Base-by-base conservation (phyloP, 495 filamentous ascomycete genomes). In the Aspergillus diversus region DNA sequence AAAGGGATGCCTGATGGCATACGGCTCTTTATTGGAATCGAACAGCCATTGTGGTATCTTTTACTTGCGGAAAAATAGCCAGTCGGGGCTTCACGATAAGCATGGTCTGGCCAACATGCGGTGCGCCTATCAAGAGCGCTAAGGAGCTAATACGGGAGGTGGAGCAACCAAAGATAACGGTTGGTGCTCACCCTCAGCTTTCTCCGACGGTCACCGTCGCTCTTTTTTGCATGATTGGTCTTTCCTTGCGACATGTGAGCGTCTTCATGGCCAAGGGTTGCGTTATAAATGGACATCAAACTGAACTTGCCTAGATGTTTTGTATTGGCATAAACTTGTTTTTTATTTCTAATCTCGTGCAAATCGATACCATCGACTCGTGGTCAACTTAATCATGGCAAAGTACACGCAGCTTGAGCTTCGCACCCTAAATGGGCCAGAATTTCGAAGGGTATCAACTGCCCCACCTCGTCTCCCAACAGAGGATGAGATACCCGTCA, bases 401-500 rank as follows among this genome's bases (percentile, higher is more conserved):
- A 37, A 66, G 60, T 76, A 74, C 50, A 75, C 74, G 1, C 66
- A 76, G 21, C 53, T 76, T n/a, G 74, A 76, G 31, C 66, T 76
- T 5, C 63, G 70, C 35, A 73, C 69, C 0, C 59, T 69, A 11
- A 67, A 59, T 21, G 74, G 74, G 2, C 65, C 71, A 3, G 71
- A 66, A 34, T 76, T 60, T 57, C 74, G 74, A 5, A 69, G 71
- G 12, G 74, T 77, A 6, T 77, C 72, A 21, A 74, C 74, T 12
- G 70, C 72, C 1, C 71, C 71, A 16, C 72, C 74, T 4, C 66
- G 74, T 2, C 57, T 37, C 0, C 69, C 74, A 9, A 72, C 69
- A 5, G 65, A 71, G 12, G 81, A 85, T 34, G 85, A 87, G 68
- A 84, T 88, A 54, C 84, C 85, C 0, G 71, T 87, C 33, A 81